Conservation (phyloP, 1,284 basidiomycete species). For the Ganoderma sinense region DNA sequence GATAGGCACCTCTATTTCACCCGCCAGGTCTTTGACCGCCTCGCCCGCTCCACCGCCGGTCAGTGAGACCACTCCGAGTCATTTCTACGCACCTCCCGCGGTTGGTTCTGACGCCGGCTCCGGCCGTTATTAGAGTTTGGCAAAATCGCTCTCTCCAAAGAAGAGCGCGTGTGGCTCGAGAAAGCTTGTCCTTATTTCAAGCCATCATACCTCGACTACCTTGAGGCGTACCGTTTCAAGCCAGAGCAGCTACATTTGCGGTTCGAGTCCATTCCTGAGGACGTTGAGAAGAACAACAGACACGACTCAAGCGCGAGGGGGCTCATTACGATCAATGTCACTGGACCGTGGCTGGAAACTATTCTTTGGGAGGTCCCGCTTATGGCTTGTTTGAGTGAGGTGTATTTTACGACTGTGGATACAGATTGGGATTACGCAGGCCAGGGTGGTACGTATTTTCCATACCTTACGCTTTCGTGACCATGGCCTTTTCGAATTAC, state of each 20-base stretch:
- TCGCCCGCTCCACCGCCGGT: slow-evolving; percentile 75
- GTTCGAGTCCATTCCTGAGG: slow-evolving; percentile 65
- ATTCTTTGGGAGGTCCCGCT: slow-evolving; percentile 98
- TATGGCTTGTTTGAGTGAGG: slow-evolving; percentile 89
- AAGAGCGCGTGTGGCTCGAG: slow-evolving; percentile 78
- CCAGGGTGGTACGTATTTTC: slow-evolving; percentile 65
- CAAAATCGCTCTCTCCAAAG: slow-evolving; percentile 63
- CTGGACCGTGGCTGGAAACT: slow-evolving; percentile 87
- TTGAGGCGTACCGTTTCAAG: slow-evolving; percentile 77
- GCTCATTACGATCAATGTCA: slow-evolving; percentile 75
- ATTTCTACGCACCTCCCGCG: neutral
- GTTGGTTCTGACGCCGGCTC: neutral
- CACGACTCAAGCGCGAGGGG: slow-evolving; percentile 49
- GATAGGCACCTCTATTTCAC: slow-evolving; percentile 78
- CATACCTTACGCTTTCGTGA: no score
- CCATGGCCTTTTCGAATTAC: neutral
- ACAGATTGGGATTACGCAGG: slow-evolving; percentile 87
- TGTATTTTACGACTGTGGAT: slow-evolving; percentile 74
- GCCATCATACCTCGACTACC: slow-evolving; percentile 79
- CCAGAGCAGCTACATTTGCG: slow-evolving; percentile 82
- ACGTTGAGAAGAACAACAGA: slow-evolving; percentile 46
- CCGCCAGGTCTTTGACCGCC: slow-evolving; percentile 70
- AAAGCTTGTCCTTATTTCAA: slow-evolving; percentile 82
- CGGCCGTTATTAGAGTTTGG: slow-evolving; percentile 62
- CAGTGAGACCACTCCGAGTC: slow-evolving; percentile 39